Base-by-base conservation (phyloP, 164 flowering plant species). In the Magnolia sinica region DNA sequence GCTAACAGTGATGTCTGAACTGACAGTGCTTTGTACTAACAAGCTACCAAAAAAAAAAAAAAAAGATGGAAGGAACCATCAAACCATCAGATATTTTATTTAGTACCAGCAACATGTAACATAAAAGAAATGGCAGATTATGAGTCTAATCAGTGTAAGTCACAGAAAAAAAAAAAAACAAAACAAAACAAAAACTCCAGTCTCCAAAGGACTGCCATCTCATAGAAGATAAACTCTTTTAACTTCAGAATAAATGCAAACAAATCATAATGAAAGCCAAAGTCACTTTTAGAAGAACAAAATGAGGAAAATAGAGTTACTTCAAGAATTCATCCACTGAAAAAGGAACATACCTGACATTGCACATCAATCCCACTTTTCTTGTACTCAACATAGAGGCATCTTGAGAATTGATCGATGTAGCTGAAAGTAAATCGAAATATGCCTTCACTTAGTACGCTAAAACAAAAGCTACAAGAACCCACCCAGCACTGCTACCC, bases 291-390 rank as follows among this genome's bases (percentile, higher is more conserved):
- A 4, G 37, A 23, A 20, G 10, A 55, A 55, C 18, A 55, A 55
- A 55, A 55, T 55, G 18, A 16, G 61, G 18, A 55, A 55, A 55
- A 16, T 55, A 37, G 45, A 37, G 45, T 3, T 37, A 37, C 18
- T 55, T 16, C 3, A 55, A 55, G 61, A 55, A 55, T 55, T 55
- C 18, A 55, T 55, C 61, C 3, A 55, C 61, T 55, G 10, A 55
- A 11, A 55, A 16, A 37, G 45, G 45, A 11, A 50, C 24, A 16
- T 82, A 94, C 98, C 97, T 94, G 98, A 68, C 91, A 88, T 82
- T 90, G 93, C 76, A 88, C 89, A 74, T 88, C 91, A 51, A 90
- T 90, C 58, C 93, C 93, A 11, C 77, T 85, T 49, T 81, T 83
- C 83, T 87, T 87, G 85, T 88, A 90, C 73, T 88, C 91, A 14